phyloP scores from a whole-genome alignment of 768 basidiomycete species.

The Rhodocollybia butyracea region DNA sequence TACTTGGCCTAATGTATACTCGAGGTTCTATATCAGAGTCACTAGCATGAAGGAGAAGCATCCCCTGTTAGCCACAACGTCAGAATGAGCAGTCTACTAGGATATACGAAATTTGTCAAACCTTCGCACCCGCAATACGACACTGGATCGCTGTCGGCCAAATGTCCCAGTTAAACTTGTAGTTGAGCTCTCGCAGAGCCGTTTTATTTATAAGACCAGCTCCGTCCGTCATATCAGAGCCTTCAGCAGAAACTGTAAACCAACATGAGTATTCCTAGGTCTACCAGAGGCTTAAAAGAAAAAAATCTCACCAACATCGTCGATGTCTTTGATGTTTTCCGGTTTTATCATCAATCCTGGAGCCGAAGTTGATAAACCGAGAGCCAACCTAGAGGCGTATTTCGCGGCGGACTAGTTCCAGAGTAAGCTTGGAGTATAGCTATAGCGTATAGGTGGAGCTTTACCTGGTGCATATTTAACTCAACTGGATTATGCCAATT shows the following conservation, averaged over 20 bases:
- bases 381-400: conserved; percentile 44
- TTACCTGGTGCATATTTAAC: conserved; percentile 39
- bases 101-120: conserved; percentile 17
- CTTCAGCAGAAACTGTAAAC: conserved; percentile 22
- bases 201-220: conserved; percentile 32
- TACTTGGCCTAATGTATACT: conserved; percentile 31
- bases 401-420: conserved; percentile 42
- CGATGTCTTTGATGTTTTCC: conserved; percentile 24
- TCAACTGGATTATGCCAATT: conserved; percentile 42
- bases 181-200: conserved; percentile 22
- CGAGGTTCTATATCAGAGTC: conserved; percentile 20
- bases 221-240: conserved; percentile 39
- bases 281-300: neutral
- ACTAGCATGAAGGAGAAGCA: conserved; percentile 27
- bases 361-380: conserved; percentile 49
- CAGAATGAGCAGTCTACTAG: neutral
- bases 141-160: conserved; percentile 38
- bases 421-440: no score
- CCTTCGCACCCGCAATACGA: conserved; percentile 33
- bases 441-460: no score
- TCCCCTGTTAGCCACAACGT: conserved; percentile 12
- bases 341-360: conserved; percentile 35
- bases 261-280: neutral
- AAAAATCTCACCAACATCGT: conserved; percentile 35
- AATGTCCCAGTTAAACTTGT: conserved; percentile 26